These are phyloP conservation scores for Clarireedia monteithiana DNA, from an alignment of 2,329 filamentous ascomycete species.

Conservation along the genomic window DNA sequence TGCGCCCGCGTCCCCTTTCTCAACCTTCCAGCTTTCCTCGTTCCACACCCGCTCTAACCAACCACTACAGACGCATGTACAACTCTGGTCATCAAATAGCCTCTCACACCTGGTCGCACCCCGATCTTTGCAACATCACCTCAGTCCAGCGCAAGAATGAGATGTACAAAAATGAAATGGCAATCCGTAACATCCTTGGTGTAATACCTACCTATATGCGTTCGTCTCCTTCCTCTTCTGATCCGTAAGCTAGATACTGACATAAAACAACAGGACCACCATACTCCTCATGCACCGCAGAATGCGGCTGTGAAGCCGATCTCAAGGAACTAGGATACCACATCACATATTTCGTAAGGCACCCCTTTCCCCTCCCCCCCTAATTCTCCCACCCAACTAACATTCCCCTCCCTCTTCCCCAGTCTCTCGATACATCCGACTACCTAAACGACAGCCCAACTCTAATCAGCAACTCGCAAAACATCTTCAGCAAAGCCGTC, in stretches of 20 bases:
- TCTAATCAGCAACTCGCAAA: slow-evolving; percentile 38
- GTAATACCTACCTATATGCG: slow-evolving; percentile 47
- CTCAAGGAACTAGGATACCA: slow-evolving; percentile 37
- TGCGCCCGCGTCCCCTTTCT: neutral
- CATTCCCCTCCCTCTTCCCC: neutral
- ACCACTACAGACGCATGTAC: slow-evolving; percentile 18
- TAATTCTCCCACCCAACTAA: neutral
- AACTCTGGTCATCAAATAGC: slow-evolving; percentile 51
- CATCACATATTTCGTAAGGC: slow-evolving; percentile 37
- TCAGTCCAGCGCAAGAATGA: slow-evolving; percentile 37
- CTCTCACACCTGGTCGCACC: slow-evolving; percentile 48
- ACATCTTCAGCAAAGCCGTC: slow-evolving; percentile 26
- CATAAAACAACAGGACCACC: slow-evolving; percentile 25
- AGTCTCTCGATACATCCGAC: slow-evolving; percentile 39
- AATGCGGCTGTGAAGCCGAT: slow-evolving; percentile 31
- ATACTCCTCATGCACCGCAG: slow-evolving; percentile 36
- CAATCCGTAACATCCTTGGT: slow-evolving; percentile 45
- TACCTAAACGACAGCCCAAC: slow-evolving; percentile 38
- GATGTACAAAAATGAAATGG: slow-evolving; percentile 47
- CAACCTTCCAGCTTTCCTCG: neutral
- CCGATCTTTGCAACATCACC: slow-evolving; percentile 37
- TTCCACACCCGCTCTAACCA: slow-evolving; percentile 12
- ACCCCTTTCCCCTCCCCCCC: neutral
- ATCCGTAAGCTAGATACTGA: neutral
- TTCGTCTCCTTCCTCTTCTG: slow-evolving; percentile 28